phyloP scores from a whole-genome alignment of 139 green algal genomes.

The Chlorella sorokiniana region DNA sequence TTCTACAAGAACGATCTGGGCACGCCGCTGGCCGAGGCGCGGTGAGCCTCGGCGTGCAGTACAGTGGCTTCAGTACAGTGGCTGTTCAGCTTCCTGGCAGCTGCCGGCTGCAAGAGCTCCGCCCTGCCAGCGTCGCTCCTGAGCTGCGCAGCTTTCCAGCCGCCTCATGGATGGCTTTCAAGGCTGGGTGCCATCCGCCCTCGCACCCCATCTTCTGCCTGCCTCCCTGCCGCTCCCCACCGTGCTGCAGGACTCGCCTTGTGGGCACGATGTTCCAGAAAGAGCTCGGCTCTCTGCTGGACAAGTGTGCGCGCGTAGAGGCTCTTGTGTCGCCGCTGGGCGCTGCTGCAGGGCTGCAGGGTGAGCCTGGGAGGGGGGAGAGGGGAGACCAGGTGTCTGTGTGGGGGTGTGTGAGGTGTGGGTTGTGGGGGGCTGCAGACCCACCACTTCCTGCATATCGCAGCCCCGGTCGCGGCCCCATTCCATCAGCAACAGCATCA shows the following conservation, averaged over 20 bases:
- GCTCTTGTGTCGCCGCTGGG: constrained; percentile 68
- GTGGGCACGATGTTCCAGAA: constrained; percentile 90
- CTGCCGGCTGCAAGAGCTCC: too few relatives aligned
- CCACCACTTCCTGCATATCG: too few relatives aligned
- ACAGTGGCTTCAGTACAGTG: neutral
- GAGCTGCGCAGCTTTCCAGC: neutral
- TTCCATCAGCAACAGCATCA: too few relatives aligned
- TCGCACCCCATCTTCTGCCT: neutral
- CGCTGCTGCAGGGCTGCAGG: constrained; percentile 44
- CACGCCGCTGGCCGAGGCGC: constrained; percentile 73
- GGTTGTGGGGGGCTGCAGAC: too few relatives aligned
- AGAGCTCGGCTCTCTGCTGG: constrained; percentile 91
- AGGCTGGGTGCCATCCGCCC: neutral
- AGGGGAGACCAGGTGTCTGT: neutral
- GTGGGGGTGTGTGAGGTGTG: neutral
- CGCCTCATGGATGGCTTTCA: neutral
- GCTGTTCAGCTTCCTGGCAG: too few relatives aligned
- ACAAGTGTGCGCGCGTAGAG: constrained; percentile 87
- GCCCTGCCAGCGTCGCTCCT: too few relatives aligned
- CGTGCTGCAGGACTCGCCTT: constrained; percentile 41
- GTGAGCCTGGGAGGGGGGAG: neutral
- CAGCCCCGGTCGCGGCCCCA: too few relatives aligned
- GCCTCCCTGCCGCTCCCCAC: neutral
- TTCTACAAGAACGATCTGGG: constrained; percentile 93
- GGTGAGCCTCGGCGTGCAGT: constrained; percentile 46